These are phyloP conservation scores for Daldinia sp. DNA, from an alignment of 2,329 filamentous ascomycete genomes.

Conservation along the genomic window DNA sequence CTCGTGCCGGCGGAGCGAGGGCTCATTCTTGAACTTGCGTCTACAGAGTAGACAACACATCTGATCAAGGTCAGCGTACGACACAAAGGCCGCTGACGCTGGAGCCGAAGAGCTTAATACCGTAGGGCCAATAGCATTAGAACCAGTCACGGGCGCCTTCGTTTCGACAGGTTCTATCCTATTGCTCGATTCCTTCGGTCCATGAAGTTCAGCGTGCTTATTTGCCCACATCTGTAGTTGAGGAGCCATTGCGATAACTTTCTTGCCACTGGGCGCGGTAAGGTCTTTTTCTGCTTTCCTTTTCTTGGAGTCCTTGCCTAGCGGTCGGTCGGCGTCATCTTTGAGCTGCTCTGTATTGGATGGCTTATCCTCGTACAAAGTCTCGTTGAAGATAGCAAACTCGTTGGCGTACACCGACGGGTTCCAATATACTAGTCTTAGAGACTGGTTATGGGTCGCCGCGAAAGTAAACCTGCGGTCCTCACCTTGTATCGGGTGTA, in stretches of 20 bases:
- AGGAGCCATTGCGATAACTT: conserved; percentile 69
- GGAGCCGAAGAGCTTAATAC: conserved; percentile 35
- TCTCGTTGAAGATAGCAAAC: conserved; percentile 67
- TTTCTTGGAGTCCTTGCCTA: conserved; percentile 52
- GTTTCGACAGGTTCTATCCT: conserved; percentile 53
- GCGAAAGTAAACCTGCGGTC: conserved; percentile 75
- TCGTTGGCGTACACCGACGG: conserved; percentile 78
- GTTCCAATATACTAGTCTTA: conserved; percentile 82
- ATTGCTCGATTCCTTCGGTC: conserved; percentile 56
- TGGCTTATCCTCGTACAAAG: conserved; percentile 57
- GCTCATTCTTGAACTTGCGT: conserved; percentile 56
- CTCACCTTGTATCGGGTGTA: conserved; percentile 66
- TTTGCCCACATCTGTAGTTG: conserved; percentile 80
- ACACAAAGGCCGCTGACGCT: conserved; percentile 59
- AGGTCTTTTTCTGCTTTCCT: conserved; percentile 63
- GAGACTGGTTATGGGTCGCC: conserved; percentile 74
- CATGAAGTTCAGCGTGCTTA: conserved; percentile 75
- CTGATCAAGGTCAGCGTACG: conserved; percentile 69
- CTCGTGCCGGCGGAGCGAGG: conserved; percentile 59
- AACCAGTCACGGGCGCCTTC: conserved; percentile 45
- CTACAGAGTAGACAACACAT: conserved; percentile 59
- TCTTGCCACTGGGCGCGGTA: conserved; percentile 54
- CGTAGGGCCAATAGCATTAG: conserved; percentile 43
- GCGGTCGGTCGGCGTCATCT: conserved; percentile 51
- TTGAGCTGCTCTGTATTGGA: conserved; percentile 55